Evolutionary conservation across 805 yeast species (phyloP).

Genomic region (Kluyveromyces nonfermentans): DNA sequence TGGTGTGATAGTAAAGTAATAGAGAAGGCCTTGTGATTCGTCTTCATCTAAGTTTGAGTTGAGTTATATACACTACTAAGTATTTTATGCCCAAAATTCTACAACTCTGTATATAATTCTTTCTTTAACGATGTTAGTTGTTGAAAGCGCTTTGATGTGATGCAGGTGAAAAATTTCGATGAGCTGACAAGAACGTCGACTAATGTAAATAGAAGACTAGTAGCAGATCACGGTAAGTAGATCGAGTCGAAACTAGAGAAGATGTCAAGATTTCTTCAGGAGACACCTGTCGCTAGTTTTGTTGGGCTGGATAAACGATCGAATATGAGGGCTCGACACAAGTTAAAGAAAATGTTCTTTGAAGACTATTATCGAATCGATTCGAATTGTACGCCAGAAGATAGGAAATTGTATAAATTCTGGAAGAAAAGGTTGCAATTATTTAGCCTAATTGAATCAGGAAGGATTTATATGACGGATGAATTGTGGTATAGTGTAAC

Average conservation of each 20-base stretch:
- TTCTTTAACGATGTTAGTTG: neutral
- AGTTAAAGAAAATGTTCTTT: slow-evolving; percentile 7
- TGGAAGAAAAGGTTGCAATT: slow-evolving; percentile 55
- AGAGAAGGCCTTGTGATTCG: too few relatives aligned
- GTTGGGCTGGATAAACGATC: slow-evolving; percentile 14
- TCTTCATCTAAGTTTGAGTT: too few relatives aligned
- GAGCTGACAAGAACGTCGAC: neutral
- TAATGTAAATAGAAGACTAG: neutral
- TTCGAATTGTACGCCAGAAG: slow-evolving; percentile 10
- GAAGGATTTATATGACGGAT: slow-evolving; percentile 49
- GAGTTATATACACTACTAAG: too few relatives aligned
- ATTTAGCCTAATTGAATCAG: slow-evolving; percentile 57
- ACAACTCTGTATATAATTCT: too few relatives aligned
- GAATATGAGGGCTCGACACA: slow-evolving; percentile 15
- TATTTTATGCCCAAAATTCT: too few relatives aligned
- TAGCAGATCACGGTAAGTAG: neutral
- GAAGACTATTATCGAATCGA: slow-evolving; percentile 12
- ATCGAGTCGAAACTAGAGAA: neutral
- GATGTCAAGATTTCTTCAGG: neutral
- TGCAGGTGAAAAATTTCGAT: neutral
- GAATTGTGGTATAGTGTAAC: slow-evolving; percentile 88
- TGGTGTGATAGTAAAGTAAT: too few relatives aligned
- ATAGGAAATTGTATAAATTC: slow-evolving; percentile 33
- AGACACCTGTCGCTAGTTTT: slow-evolving; percentile 8
- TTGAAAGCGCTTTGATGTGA: neutral